Base-by-base conservation (phyloP, 768 basidiomycete genomes). In the Neoboletus brunneissimus region DNA sequence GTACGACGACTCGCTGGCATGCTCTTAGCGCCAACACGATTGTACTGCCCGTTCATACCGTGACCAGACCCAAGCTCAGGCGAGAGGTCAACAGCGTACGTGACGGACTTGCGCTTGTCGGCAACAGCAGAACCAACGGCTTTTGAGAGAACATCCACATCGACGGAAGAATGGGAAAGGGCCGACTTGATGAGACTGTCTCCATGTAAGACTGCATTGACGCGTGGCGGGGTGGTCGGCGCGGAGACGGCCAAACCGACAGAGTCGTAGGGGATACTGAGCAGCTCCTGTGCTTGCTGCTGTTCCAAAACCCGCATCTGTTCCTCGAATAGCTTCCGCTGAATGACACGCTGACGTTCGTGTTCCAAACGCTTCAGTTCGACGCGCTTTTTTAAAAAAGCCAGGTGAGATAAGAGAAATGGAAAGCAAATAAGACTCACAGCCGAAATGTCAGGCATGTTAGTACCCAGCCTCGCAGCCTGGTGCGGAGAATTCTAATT, bases 241-340 rank as follows among this genome's bases (percentile, higher is more conserved):
- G 93, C 91, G 3, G 92, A 94, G 53, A 90, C 88, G 16, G 94
- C 92, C 46, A 94, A 72, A 65, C 77, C 77, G 58, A 75, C 75
- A n/a, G 80, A 60, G 58, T 89, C 87, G 67, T 81, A 83, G 35
- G 89, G 88, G 64, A 92, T 80, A 62, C 73, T 82, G 66, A 94
- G 84, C 38, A 94, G 80, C 69, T 94, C 91, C 61, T 89, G 87
- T 13, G 85, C 86, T 74, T 98, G 95, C 72, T 93, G 87, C 61
- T 89, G 87, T 75, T 98, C 94, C 61, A 98, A 82, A 52, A 81
- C 86, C 53, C 89, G 88, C 95, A 97, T 97, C 75, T 97, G 94
- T 65, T 96, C 92, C 74, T 98, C 95, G 72, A 98, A 98, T 66
- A 91, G 75, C 73, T 86, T 89, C 69, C 94, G 87, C 71, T 96